Evolutionary conservation across 2,329 filamentous ascomycete genomes (phyloP), one percentile per base, ranked within the genome.

Genomic region (Fusarium burgessii): DNA sequence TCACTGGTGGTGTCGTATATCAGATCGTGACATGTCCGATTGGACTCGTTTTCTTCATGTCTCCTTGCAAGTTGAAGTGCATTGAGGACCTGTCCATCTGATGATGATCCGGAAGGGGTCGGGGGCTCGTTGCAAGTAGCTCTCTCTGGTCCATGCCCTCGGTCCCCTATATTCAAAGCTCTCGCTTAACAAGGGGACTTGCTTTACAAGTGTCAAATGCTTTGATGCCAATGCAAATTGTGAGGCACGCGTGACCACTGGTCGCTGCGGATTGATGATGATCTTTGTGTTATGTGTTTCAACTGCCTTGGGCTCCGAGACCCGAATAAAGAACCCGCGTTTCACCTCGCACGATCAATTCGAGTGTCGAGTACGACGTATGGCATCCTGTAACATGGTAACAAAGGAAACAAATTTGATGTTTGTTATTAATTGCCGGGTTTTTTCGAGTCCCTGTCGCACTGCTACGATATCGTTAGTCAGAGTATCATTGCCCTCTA

Each of bases 211-310:
- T 52, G 54, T 57, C 47, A 57, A 47, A 38, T 47, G 40, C 62
- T 62, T 57, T 60, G 61, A 72, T 65, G 58, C 60, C 73, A 74
- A 65, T 71, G 65, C 65, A 75, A 75, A 68, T 70, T 75, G 66
- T 51, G 62, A 74, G 59, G 59, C 62, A 58, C 71, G 71, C 69
- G 66, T 75, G 71, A 75, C 61, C 49, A 62, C 25, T 42, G 36
- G 14, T 32, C 40, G 33, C 40, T 55, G 40, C 29, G 52, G 52
- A 43, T 55, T 47, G 40, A 59, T 55, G 46, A 50, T 54, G 52
- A 51, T 62, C 55, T 45, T 36, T 60, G 58, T 58, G 66, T 62
- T 54, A 27, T 46, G 52, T 70, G 58, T 68, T 72, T 72, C 49
- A 43, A 33, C 29, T 32, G 56, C 40, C 20, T 47, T n/a, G 46